phyloP scores from a whole-genome alignment of 192 early-diverging fungal genomes.

The Backusella parvicylindrica region DNA sequence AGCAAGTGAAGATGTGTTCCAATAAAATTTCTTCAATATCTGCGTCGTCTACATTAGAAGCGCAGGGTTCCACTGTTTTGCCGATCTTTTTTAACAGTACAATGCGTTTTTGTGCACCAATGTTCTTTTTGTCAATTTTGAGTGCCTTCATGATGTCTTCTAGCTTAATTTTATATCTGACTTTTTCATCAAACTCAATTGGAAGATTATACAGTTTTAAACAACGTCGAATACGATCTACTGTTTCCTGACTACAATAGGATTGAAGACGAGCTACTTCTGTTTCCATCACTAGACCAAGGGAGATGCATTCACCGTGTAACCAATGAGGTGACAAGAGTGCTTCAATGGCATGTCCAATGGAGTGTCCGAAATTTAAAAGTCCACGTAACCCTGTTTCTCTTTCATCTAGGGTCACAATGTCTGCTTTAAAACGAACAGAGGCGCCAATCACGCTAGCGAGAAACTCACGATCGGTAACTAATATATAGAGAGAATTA shows the following conservation, averaged over 20 bases:
- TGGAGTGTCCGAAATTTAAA: slow-evolving; percentile 95
- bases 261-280: slow-evolving; percentile 83
- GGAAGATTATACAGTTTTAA: slow-evolving; percentile 86
- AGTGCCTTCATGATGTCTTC: slow-evolving; percentile 84
- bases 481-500: slow-evolving; percentile 26
- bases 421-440: slow-evolving; percentile 85
- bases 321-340: slow-evolving; percentile 81
- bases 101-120: slow-evolving; percentile 81
- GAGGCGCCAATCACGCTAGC: slow-evolving; percentile 82
- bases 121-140: slow-evolving; percentile 93
- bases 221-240: slow-evolving; percentile 78
- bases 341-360: slow-evolving; percentile 95
- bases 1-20: slow-evolving; percentile 42
- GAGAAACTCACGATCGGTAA: slow-evolving; percentile 38
- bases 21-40: slow-evolving; percentile 49
- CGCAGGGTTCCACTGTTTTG: slow-evolving; percentile 72
- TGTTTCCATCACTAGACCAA: slow-evolving; percentile 92
- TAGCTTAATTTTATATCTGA: slow-evolving; percentile 55
- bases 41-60: slow-evolving; percentile 74
- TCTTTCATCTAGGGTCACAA: slow-evolving; percentile 92
- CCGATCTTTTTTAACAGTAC: slow-evolving; percentile 85
- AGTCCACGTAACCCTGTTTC: slow-evolving; percentile 90
- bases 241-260: slow-evolving; percentile 68
- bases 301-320: slow-evolving; percentile 93
- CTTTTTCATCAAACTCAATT: slow-evolving; percentile 62